Base-by-base conservation (phyloP, 164 flowering plant genomes). In the Malania oleifera region DNA sequence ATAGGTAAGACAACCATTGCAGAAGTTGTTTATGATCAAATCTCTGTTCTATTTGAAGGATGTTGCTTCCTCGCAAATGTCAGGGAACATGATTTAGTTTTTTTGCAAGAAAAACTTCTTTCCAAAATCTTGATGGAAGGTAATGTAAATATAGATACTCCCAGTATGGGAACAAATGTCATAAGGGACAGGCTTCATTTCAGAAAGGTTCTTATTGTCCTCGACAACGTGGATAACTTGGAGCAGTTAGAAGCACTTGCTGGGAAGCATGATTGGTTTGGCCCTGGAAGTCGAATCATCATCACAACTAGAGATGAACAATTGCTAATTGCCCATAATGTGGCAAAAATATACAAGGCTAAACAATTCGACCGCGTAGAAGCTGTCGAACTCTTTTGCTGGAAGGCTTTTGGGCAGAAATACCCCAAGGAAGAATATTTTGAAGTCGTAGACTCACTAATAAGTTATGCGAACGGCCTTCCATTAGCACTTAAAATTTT, bases 401-500 rank as follows among this genome's bases (percentile, higher is more conserved):
- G 51, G 39, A 38, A 58, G 27, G 61, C 61, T 8, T 58, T 58
- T 29, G 23, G 41, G 27, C 20, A 35, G 19, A 38, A 26, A 35
- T 18, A 58, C 18, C 61, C 61, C 2, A 45, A 3, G 29, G 20
- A 45, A 45, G 51, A 58, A 15, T 58, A 58, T 45, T 39, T 46
- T 27, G 41, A 28, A 52, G 39, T 58, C 12, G 45, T 52, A 6
- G 5, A 19, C 5, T 1, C 7, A 8, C 12, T 46, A 46, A 20
- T 46, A 20, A 20, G 2, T 46, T 46, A 46, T 46, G 25, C 50
- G 10, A 7, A 19, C 7, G 26, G 50, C 9, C 25, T 46, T 46
- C 50, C 50, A 1, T 46, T 46, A 46, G 50, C 26, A 19, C 50
- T 46, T 22, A 4, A 22, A 46, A 25, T 20, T 19, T 20, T 46